Base-by-base conservation (phyloP, 768 basidiomycete genomes). In the Kondoa subrosea region DNA sequence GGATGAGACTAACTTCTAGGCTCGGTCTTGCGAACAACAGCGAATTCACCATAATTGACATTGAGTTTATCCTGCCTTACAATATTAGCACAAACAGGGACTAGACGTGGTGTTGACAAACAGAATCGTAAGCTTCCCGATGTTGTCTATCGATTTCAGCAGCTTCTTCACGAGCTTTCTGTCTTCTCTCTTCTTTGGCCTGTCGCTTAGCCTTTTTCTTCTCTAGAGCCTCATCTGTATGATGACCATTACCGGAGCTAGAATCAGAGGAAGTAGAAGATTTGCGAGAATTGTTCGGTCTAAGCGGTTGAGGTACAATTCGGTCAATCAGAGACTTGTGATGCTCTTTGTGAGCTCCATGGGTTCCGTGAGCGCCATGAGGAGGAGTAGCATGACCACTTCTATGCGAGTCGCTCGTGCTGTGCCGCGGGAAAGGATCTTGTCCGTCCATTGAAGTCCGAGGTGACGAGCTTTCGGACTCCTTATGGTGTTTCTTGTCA, bases 11-110 rank as follows among this genome's bases (percentile, higher is more conserved):
- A 3, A 25, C 21, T 29, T 64, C 63, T 34, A 64, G 57, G 64
- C 3, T 65, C 68, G 14, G 66, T 56, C 26, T 29, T 69, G 32
- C 64, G 67, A 15, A 61, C 26, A 29, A 31, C 25, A 30, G 56
- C 15, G 8, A 62, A n/a, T 12, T 25, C 56, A 81, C 95, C 95
- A 76, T 97, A 99, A 78, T 84, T 87, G 58, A 67, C 69, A 32
- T 69, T 68, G 29, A 69, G 71, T 65, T 70, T 86, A 75, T 92
- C 91, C 87, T 89, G 66, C 1, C n/a, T 62, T 70, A 27, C 64
- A 69, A 1, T 67, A 21, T 50, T 50, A 61, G 40, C 40, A 21
- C 40, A 21, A 50, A 8, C 8, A 8, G 8, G 40, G 8, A 50
- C 8, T 50, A 50, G 12, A 50, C 12, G 21, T 8, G 40, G 21